These are phyloP conservation scores for Aspergillus transmontanensis DNA, from an alignment of 2,329 filamentous ascomycete genomes.

Conservation along the genomic window DNA sequence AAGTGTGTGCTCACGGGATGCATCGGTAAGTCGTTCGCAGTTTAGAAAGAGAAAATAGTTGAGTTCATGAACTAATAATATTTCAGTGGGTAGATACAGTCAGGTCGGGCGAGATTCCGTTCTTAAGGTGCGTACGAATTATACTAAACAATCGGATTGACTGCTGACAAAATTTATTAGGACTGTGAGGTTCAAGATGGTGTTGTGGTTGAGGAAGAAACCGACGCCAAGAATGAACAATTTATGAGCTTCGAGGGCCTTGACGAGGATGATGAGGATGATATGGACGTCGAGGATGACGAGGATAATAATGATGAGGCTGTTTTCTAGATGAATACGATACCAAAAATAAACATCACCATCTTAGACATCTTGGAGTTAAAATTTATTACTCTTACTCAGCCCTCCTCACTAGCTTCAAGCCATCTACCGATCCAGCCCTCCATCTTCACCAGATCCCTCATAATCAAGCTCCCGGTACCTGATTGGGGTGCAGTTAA, in stretches of 20 bases:
- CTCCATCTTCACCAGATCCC: no score
- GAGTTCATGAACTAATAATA: background rate
- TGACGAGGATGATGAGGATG: slow-evolving; percentile 40
- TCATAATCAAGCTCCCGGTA: no score
- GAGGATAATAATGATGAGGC: background rate
- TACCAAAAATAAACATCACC: background rate
- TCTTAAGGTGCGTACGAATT: slow-evolving; percentile 58
- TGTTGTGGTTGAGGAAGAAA: slow-evolving; percentile 81
- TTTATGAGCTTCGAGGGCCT: slow-evolving; percentile 58
- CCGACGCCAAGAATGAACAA: slow-evolving; percentile 63
- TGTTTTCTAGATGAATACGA: slow-evolving; percentile 3
- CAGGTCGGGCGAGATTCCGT: slow-evolving; percentile 77
- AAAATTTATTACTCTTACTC: background rate
- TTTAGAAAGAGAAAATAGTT: background rate
- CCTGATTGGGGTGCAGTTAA: no score
- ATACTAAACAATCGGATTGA: background rate
- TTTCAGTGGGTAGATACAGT: slow-evolving; percentile 69
- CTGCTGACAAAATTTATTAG: background rate
- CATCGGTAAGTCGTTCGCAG: slow-evolving; percentile 48
- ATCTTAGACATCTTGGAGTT: background rate
- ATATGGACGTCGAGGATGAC: slow-evolving; percentile 34
- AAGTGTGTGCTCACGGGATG: slow-evolving; percentile 85
- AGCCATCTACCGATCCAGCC: no score
- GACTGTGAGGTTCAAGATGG: slow-evolving; percentile 87
- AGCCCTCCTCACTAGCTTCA: no score